Conservation (phyloP, 768 basidiomycete genomes). For the Macrocybe gigantea region DNA sequence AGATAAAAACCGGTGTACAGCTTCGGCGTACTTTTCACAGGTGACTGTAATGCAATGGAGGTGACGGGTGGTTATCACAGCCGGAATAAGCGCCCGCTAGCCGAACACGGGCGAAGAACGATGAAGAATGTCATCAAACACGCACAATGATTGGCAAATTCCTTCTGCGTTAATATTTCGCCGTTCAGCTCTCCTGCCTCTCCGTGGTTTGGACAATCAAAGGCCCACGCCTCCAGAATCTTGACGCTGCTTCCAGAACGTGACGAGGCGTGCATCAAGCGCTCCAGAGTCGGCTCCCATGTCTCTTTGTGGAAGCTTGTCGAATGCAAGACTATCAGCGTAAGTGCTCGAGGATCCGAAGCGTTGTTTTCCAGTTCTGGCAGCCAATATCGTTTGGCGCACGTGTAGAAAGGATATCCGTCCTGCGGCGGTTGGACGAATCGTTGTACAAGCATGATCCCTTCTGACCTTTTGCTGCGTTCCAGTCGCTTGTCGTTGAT, state of each 20-base stretch:
- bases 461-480: too few relatives aligned
- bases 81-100: too few relatives aligned
- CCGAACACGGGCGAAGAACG: too few relatives aligned
- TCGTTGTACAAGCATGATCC: too few relatives aligned
- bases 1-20: slow-evolving; percentile 50
- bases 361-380: slow-evolving; percentile 29
- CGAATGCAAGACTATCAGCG: slow-evolving; percentile 58
- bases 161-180: slow-evolving; percentile 32
- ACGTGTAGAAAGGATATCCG: too few relatives aligned
- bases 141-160: slow-evolving; percentile 44
- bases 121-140: not conserved
- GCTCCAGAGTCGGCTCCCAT: slow-evolving; percentile 57
- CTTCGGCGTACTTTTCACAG: slow-evolving; percentile 58
- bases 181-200: slow-evolving; percentile 53
- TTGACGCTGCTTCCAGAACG: slow-evolving; percentile 16
- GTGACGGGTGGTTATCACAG: not conserved
- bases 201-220: slow-evolving; percentile 74
- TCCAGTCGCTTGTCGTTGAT: too few relatives aligned
- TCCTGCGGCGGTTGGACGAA: too few relatives aligned
- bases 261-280: slow-evolving; percentile 33
- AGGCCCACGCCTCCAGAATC: slow-evolving; percentile 57
- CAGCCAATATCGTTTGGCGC: slow-evolving; percentile 45
- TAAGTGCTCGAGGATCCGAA: slow-evolving; percentile 38
- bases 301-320: slow-evolving; percentile 75
- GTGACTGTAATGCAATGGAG: slow-evolving; percentile 35